Evolutionary conservation across 306 rosid genomes (phyloP), one percentile per base, ranked within the genome.

Genomic region (Citrullus colocynthis): DNA sequence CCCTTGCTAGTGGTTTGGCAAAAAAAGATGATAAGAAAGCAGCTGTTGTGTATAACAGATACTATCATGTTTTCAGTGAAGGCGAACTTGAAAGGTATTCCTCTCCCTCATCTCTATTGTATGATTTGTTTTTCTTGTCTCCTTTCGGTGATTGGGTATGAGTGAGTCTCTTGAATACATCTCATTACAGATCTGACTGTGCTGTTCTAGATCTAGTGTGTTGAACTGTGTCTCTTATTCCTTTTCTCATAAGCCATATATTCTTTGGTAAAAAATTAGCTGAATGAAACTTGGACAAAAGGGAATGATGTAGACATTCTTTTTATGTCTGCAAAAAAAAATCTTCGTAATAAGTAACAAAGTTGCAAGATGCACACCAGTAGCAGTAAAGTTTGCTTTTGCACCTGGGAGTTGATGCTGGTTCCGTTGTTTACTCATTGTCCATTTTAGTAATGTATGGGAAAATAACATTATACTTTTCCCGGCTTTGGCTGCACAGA

Each of bases 81-180:
- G 99, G 97, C 78, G 96, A 95, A 87, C 99, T 95, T 85, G 96
- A 92, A 89, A 89, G 99, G 99, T 95, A 20, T 34, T 52, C 5
- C 81, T 30, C 57, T 59, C 69, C 56, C 69, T 71, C 6, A 54
- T 77, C 17, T 74, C 70, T 81, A 16, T 17, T 51, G 48, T 49
- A 52, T 28, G 28, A 21, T 73, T 32, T 65, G 45, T 28, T 76
- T 42, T 74, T 16, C 10, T 73, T 3, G 64, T 32, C 41, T 18
- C n/a, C n/a, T 45, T 11, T 62, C 14, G 15, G n/a, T 62, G 12
- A 28, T 58, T 78, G 62, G 15, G n/a, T 9, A 13, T 15, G 76
- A 28, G 41, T 44, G 59, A 28, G 30, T 28, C 41, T 10, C 39
- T 70, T 44, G 67, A 82, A 57, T 54, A 11, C 48, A 15, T 48